Evolutionary conservation across 805 yeast species (phyloP), one percentile per base, ranked within the genome.

Genomic region (Candida qinlingensis): DNA sequence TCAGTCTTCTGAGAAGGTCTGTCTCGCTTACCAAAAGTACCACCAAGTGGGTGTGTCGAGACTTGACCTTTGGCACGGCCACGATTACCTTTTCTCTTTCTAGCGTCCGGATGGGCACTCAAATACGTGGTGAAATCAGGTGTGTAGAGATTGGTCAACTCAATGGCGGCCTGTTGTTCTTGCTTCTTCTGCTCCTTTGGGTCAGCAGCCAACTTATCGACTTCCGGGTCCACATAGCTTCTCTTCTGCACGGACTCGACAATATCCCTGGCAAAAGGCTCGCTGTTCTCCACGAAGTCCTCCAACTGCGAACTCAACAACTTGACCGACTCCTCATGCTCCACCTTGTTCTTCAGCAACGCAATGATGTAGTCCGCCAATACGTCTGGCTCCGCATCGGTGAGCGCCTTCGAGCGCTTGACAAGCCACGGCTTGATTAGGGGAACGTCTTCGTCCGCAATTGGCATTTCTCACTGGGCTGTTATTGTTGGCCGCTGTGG

Each of bases 331-430:
- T 70, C 72, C 1, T 53, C 65, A 5, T 56, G 64, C 8, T 71
- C 57, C 33, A 66, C 59, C 25, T 67, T 68, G 52, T 72, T 66
- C 37, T 67, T 54, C 29, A 76, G 56, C 34, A 76, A 57, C 1
- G 77, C 75, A 29, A 72, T 37, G 19, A 74, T 71, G 54, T 73
- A 76, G 42, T 75, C 79, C 1, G 73, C 63, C 47, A 75, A 56
- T 28, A 72, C 74, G 10, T 64, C 67, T 5, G 72, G 60, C 40
- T 73, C 77, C 3, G 74, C 73, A 26, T 73, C 78, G 0, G 66
- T 55, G 2, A 62, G 45, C 9, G 43, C 45, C 12, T 49, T 47
- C 3, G 61, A 51, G 29, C 58, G 54, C 27, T 46, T 44, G 28
- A 56, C 44, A n/a, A 67, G 47, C 69, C 69, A 66, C 1, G 55